Evolutionary conservation across 1,284 basidiomycete species (phyloP).

Genomic region (Albatrellus sp.): DNA sequence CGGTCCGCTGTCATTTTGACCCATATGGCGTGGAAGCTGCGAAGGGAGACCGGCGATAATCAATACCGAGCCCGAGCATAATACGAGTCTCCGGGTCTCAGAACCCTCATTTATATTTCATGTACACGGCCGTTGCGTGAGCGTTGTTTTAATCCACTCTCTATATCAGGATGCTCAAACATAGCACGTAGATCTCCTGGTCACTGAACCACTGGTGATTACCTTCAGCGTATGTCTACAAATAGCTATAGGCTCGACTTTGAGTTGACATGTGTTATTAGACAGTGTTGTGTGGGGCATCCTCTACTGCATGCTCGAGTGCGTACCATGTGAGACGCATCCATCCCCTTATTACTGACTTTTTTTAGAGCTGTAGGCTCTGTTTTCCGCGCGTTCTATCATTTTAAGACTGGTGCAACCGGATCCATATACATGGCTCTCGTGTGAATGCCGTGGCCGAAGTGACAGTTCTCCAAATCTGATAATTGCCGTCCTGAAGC

Average conservation of each 20-base stretch:
- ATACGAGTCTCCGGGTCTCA: conserved; percentile 42
- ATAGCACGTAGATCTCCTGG: conserved; percentile 34
- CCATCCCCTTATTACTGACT: neutral
- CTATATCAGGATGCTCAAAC: conserved; percentile 1
- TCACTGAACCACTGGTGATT: conserved; percentile 68
- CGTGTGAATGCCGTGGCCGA: conserved; percentile 24
- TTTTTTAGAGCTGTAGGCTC: conserved; percentile 37
- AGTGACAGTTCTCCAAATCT: neutral
- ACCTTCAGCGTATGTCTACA: conserved; percentile 49
- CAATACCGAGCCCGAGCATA: conserved; percentile 53
- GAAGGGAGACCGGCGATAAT: conserved; percentile 49
- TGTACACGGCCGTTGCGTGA: conserved; percentile 58
- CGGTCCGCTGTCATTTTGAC: conserved; percentile 51
- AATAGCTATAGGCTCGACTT: neutral
- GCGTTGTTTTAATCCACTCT: neutral
- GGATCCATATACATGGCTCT: conserved; percentile 52
- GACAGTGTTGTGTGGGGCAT: conserved; percentile 71
- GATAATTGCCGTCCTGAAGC: conserved; percentile 23
- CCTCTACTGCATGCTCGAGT: conserved; percentile 58
- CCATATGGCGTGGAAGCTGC: conserved; percentile 40
- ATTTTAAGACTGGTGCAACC: conserved; percentile 50
- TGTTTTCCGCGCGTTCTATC: conserved; percentile 49
- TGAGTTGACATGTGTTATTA: conserved; percentile 16
- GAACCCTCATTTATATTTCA: conserved; percentile 47
- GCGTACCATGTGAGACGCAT: conserved; percentile 13